Conservation (phyloP, 176 grass and related monocot genomes). For the Cenchrus americanus region DNA sequence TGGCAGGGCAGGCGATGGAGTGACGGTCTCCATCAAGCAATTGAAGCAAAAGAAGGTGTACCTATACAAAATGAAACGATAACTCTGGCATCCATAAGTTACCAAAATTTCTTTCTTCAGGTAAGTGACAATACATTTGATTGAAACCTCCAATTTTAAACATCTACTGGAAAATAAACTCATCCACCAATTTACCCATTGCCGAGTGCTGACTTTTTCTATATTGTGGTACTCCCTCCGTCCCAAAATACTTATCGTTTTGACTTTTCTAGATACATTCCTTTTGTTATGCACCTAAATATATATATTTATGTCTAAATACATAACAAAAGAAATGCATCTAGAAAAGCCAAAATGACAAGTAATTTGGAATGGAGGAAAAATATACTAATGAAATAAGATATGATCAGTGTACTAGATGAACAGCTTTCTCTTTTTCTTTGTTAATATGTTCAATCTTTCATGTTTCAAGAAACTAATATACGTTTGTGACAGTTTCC, state of each 20-base stretch:
- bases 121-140: conserved; percentile 42
- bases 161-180: background rate
- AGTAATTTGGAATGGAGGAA: too few relatives aligned
- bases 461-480: conserved; percentile 31
- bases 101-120: conserved; percentile 99
- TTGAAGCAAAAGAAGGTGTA: conserved; percentile 97
- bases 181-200: background rate
- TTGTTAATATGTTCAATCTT: conserved; percentile 8
- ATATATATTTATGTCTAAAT: too few relatives aligned
- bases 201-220: too few relatives aligned
- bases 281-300: too few relatives aligned
- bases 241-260: too few relatives aligned
- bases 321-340: too few relatives aligned
- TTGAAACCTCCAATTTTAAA: conserved; percentile 27
- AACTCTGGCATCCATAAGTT: conserved; percentile 98
- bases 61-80: conserved; percentile 97
- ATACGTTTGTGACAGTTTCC: conserved; percentile 69
- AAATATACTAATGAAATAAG: conserved; percentile 25
- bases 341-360: too few relatives aligned
- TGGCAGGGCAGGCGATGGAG: conserved; percentile 97
- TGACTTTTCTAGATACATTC: too few relatives aligned
- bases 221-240: too few relatives aligned
- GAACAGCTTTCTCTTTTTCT: conserved; percentile 25
- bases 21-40: conserved; percentile 97
- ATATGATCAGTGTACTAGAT: conserved; percentile 35